Evolutionary conservation across 495 filamentous ascomycete genomes (phyloP).

Genomic region (Penicillium maclennaniae): DNA sequence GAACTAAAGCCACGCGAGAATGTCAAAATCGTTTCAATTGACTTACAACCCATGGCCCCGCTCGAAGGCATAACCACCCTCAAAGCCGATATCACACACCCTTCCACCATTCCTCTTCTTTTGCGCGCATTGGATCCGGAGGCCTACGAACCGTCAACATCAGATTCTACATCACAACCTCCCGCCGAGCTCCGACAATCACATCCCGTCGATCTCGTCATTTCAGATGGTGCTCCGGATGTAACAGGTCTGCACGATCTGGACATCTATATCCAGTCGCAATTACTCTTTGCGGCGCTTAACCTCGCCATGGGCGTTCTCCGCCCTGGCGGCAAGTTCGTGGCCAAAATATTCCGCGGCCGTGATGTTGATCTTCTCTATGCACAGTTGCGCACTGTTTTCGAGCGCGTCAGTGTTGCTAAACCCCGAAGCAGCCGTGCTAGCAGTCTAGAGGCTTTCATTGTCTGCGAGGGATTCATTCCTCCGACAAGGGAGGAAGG

Average conservation of each 20-base stretch:
- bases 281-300: constrained; percentile 88
- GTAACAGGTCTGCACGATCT: constrained; percentile 96
- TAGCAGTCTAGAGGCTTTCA: constrained; percentile 93
- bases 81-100: constrained; percentile 94
- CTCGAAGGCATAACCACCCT: constrained; percentile 87
- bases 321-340: constrained; percentile 88
- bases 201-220: constrained; percentile 82
- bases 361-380: constrained; percentile 90
- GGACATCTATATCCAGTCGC: constrained; percentile 95
- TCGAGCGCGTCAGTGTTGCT: constrained; percentile 80
- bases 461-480: constrained; percentile 87
- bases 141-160: constrained; percentile 54
- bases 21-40: constrained; percentile 92
- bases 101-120: constrained; percentile 85
- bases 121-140: constrained; percentile 78
- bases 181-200: constrained; percentile 45
- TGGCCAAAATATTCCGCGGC: constrained; percentile 95
- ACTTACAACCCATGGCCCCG: constrained; percentile 91
- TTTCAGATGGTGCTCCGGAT: constrained; percentile 93
- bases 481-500: constrained; percentile 40
- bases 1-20: constrained; percentile 58
- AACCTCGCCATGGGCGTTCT: constrained; percentile 90
- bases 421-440: constrained; percentile 90
- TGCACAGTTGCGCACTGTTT: constrained; percentile 86
- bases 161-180: constrained; percentile 10